phyloP scores from a whole-genome alignment of 352 stramenopile genomes.

The Globisporangium nunn region DNA sequence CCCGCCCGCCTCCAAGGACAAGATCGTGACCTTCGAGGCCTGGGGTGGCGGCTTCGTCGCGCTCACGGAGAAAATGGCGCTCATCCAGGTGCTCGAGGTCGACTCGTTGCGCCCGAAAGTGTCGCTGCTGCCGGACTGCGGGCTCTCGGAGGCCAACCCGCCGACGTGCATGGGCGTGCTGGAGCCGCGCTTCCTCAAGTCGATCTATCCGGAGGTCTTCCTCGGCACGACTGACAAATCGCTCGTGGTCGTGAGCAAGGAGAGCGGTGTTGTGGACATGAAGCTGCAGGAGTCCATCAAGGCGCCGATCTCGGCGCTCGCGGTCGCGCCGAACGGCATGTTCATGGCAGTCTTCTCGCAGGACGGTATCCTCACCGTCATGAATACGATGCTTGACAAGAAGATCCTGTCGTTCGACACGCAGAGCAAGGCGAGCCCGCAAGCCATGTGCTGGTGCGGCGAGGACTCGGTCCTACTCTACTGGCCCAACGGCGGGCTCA shows the following conservation, averaged over 20 bases:
- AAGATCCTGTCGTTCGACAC: constrained; percentile 89
- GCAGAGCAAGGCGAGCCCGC: constrained; percentile 68
- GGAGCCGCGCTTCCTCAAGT: constrained; percentile 86
- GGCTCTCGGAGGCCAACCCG: constrained; percentile 61
- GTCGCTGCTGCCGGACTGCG: constrained; percentile 61
- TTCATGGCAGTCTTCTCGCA: constrained; percentile 95
- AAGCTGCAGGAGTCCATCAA: constrained; percentile 76
- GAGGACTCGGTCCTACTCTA: constrained; percentile 88
- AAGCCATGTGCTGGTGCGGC: constrained; percentile 84
- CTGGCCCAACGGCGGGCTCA: constrained; percentile 72
- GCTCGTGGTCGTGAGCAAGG: constrained; percentile 78
- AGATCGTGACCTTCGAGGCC: constrained; percentile 68
- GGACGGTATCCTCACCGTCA: constrained; percentile 90
- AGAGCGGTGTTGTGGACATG: constrained; percentile 64
- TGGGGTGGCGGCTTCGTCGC: constrained; percentile 72
- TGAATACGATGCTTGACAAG: constrained; percentile 95
- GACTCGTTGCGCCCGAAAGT: constrained; percentile 77
- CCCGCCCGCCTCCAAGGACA: constrained; percentile 53
- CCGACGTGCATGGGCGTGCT: constrained; percentile 91
- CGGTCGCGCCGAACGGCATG: constrained; percentile 91
- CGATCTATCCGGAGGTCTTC: constrained; percentile 89
- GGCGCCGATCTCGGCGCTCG: constrained; percentile 89
- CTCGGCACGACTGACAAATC: constrained; percentile 89
- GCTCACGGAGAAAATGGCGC: constrained; percentile 75
- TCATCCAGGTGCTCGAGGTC: constrained; percentile 75